Conservation (phyloP, 2,329 filamentous ascomycete genomes). For the Fusarium sarcochroum region DNA sequence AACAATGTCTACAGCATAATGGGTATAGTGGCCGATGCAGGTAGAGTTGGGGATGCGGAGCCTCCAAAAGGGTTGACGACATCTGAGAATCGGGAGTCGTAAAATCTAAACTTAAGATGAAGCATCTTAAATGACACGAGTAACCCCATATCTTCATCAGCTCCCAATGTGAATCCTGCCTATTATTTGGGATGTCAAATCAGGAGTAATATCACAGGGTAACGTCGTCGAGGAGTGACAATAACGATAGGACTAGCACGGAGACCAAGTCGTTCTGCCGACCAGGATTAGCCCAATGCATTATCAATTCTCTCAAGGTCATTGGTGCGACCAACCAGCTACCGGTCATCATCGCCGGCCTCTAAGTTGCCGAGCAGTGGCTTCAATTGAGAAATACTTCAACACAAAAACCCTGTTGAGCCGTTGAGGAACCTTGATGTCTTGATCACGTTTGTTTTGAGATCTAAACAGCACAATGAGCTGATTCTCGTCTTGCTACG, state of each 20-base stretch:
- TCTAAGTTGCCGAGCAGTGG: neutral
- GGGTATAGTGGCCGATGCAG: slow-evolving; percentile 1
- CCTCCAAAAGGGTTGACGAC: slow-evolving; percentile 1
- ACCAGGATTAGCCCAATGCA: neutral
- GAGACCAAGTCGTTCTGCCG: neutral
- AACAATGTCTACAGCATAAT: neutral
- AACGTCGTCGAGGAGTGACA: too few species aligned
- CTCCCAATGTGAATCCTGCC: too few species aligned
- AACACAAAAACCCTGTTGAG: slow-evolving; percentile 4
- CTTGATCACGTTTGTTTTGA: neutral
- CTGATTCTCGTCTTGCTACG: too few species aligned
- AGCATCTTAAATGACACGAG: too few species aligned
- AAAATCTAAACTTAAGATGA: too few species aligned
- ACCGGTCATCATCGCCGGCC: neutral
- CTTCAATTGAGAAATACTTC: too few species aligned
- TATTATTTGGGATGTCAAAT: too few species aligned
- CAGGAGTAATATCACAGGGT: too few species aligned
- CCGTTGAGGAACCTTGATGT: slow-evolving; percentile 32
- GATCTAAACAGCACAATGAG: neutral
- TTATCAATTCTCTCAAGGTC: slow-evolving; percentile 8
- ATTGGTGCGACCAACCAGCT: neutral
- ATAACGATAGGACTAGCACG: neutral
- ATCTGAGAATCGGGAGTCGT: too few species aligned
- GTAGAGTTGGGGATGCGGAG: slow-evolving; percentile 17
- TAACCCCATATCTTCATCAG: neutral